Percentiles rank a stretch among this genome's conserved stretches.
Conservation (phyloP, 1,284 basidiomycete species). For the Marasmius fiardii region DNA sequence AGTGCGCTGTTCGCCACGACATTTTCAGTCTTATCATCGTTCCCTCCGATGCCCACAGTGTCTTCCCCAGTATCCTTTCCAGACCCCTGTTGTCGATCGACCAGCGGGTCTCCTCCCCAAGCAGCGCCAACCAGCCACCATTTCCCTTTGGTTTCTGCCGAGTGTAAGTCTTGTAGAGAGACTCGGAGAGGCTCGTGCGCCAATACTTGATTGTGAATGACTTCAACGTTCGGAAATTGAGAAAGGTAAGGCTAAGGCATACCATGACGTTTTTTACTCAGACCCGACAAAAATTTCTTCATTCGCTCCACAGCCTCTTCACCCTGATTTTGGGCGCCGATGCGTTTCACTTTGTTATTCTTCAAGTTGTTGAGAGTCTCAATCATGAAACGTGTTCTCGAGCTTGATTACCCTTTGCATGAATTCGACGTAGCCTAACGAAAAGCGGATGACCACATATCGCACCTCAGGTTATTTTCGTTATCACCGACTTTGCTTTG, state of each 20-base stretch:
- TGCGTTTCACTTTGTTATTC: slow-evolving; percentile 82
- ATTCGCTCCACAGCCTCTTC: slow-evolving; percentile 76
- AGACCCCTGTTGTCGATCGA: slow-evolving; percentile 50
- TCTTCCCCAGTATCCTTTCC: slow-evolving; percentile 18
- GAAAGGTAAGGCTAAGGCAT: slow-evolving; percentile 12
- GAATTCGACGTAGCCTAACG: slow-evolving; percentile 4
- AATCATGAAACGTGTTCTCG: slow-evolving; percentile 88
- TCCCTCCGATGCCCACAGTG: slow-evolving; percentile 16
- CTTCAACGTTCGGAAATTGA: not conserved
- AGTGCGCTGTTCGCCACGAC: slow-evolving; percentile 48
- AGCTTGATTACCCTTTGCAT: slow-evolving; percentile 45
- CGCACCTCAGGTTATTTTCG: slow-evolving; percentile 57
- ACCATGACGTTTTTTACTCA: slow-evolving; percentile 80
- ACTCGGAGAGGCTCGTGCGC: slow-evolving; percentile 84
- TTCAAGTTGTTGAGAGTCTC: slow-evolving; percentile 89
- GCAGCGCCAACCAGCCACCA: slow-evolving; percentile 99
- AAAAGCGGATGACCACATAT: slow-evolving; percentile 12
- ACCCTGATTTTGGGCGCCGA: slow-evolving; percentile 56
- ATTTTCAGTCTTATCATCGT: slow-evolving; percentile 20
- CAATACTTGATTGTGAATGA: slow-evolving; percentile 49
- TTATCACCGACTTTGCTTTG: slow-evolving; percentile 67
- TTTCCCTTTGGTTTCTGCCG: slow-evolving; percentile 86
- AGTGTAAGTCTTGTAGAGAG: slow-evolving; percentile 80
- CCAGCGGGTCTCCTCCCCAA: slow-evolving; percentile 90
- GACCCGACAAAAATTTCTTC: slow-evolving; percentile 77